Conservation (phyloP, 345 rosid genomes). For the Eucalyptus leucophloia region DNA sequence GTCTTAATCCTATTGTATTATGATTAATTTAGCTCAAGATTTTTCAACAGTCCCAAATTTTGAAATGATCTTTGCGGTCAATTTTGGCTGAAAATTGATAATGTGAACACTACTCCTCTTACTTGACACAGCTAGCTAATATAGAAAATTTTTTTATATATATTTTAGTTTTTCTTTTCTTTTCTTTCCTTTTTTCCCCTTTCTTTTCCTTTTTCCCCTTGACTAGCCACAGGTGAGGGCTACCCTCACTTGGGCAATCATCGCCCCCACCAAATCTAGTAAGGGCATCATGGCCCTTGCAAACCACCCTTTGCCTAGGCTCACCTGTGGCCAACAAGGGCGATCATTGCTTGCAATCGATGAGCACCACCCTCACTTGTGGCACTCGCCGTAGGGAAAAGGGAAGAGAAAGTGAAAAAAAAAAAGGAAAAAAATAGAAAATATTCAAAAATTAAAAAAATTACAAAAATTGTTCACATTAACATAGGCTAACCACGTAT, state of each 20-base stretch:
- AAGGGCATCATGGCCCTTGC: not conserved
- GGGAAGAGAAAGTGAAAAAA: not conserved
- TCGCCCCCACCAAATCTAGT: too few species aligned
- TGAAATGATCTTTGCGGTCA: too few species aligned
- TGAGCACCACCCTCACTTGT: not conserved
- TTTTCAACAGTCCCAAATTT: too few species aligned
- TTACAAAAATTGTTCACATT: too few species aligned
- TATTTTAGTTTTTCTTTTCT: too few species aligned
- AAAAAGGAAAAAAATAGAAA: too few species aligned
- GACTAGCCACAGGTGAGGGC: not conserved
- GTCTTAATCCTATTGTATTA: not conserved
- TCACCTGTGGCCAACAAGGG: not conserved
- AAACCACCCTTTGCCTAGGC: not conserved
- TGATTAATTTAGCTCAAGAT: too few species aligned
- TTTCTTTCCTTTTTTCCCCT: too few species aligned
- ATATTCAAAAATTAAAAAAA: too few species aligned
- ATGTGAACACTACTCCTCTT: accelerated
- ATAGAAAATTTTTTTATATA: too few species aligned
- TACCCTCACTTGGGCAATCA: not conserved
- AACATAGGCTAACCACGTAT: accelerated
- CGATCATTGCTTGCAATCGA: accelerated
- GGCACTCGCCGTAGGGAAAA: not conserved
- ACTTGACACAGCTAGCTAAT: not conserved
- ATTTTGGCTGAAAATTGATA: not conserved
- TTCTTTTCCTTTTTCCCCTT: too few species aligned